A percentile compares a stretch with the other conserved stretches of the same genome.
Evolutionary conservation across 2,329 filamentous ascomycete genomes (phyloP).

Genomic region (Colletotrichum sp.): DNA sequence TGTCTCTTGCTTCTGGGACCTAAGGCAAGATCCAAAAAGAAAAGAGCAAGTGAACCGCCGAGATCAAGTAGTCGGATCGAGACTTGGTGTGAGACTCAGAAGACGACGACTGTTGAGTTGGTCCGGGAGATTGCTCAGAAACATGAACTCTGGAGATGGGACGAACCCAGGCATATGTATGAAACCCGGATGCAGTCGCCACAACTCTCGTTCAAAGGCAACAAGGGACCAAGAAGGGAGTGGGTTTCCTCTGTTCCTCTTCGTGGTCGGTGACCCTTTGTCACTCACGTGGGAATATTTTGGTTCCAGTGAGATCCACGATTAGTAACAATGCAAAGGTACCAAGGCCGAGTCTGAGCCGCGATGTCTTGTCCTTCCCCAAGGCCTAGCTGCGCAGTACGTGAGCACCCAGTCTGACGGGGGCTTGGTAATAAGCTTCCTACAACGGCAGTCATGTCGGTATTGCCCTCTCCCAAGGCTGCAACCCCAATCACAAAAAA

Average conservation of each 20-base stretch:
- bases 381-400: not conserved
- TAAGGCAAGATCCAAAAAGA: not conserved
- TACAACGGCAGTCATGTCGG: conserved; percentile 6
- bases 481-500: not conserved
- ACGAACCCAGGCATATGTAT: conserved; percentile 17
- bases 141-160: not conserved
- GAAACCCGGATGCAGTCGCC: not conserved
- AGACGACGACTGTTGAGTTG: not conserved
- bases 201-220: not conserved
- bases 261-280: not conserved
- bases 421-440: conserved; percentile 17
- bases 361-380: not conserved
- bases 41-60: not conserved
- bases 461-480: not conserved
- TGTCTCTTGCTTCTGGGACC: not conserved
- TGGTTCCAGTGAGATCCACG: not conserved
- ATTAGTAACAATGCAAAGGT: not conserved
- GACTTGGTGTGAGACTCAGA: not conserved
- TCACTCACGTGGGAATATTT: not conserved
- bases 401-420: not conserved
- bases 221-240: not conserved
- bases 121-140: not conserved
- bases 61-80: not conserved
- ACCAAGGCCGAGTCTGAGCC: not conserved
- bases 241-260: not conserved